Evolutionary conservation across 148 eudicot genomes (phyloP), one percentile per base, ranked within the genome.

Genomic region (Cornus controversa): DNA sequence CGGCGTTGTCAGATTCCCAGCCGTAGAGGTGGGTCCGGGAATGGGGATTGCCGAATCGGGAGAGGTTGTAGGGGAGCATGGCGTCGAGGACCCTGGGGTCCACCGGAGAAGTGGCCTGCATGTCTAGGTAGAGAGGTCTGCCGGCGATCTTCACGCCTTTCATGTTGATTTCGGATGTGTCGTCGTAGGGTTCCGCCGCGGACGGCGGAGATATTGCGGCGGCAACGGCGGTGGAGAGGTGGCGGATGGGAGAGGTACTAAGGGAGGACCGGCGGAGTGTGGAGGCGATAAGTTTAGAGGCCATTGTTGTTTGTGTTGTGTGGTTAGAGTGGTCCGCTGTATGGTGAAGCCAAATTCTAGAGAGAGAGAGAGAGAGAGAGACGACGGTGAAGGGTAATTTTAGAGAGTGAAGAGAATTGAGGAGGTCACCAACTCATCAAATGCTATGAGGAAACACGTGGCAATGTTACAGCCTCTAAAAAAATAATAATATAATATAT

Each of bases 21-120:
- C 99, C 99, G 84, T 86, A 95, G 26, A 93, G 90, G 78, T 95
- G 99, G 60, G 99, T 95, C 0, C 99, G 90, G 25, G 97, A 93
- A 73, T 95, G 99, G 40, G 97, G 99, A 84, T 95, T 95, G 2
- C 99, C 99, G 67, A 36, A 93, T 13, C 79, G 92, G 47, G 93
- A 90, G 69, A 91, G 75, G 68, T 82, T 84, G 79, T 74, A 92
- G 0, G 97, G 98, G 8, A 94, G 90, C 98, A 94, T 94, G 57
- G 94, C 90, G 80, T 94, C 98, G 2, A 94, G 87, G 16, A 94
- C 98, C 2, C 98, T 76, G 6, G 98, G 98, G 75, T 94, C 98
- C 9, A 94, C 88, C 0, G 98, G 98, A 2, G 98, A 88, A 18
- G 98, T 94, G 5, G 98, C 96, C 69, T 94, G 98, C 96, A 94